Evolutionary conservation across 2,329 filamentous ascomycete species (phyloP).

Genomic region (Colletotrichum salicis): DNA sequence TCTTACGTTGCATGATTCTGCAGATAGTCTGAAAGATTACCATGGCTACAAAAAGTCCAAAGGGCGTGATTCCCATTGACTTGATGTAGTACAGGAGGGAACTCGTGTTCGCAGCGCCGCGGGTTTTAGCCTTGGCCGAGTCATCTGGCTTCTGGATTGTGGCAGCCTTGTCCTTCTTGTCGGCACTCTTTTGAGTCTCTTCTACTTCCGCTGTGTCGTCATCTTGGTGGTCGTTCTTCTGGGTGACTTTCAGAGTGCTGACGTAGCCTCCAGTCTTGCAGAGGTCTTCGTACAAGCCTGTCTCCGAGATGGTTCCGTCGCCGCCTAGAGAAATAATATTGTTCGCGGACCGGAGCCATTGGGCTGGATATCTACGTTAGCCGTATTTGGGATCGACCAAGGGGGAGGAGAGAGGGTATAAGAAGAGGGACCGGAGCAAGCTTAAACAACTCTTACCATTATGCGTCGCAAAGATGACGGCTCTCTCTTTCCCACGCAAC

Average conservation of each 20-base stretch:
- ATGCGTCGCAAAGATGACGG: slow-evolving; percentile 56
- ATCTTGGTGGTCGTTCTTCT: background rate
- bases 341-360: slow-evolving; percentile 21
- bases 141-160: background rate
- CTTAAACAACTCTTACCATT: background rate
- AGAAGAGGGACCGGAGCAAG: background rate
- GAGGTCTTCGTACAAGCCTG: slow-evolving; percentile 9
- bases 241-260: background rate
- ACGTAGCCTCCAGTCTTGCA: slow-evolving; percentile 12
- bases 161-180: background rate
- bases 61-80: slow-evolving; percentile 11
- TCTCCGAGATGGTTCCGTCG: slow-evolving; percentile 16
- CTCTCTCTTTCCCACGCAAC: slow-evolving; percentile 47
- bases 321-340: slow-evolving; percentile 7
- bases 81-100: slow-evolving; percentile 21
- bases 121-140: background rate
- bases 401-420: background rate
- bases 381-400: too few relatives aligned
- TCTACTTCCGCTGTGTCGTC: background rate
- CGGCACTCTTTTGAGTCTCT: background rate
- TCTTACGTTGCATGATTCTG: slow-evolving; percentile 21
- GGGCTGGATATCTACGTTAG: background rate
- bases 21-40: slow-evolving; percentile 6
- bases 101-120: slow-evolving; percentile 5
- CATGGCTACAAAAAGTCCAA: slow-evolving; percentile 10